Conservation (phyloP, 192 early-diverging fungal species). For the Entomortierella beljakovae region DNA sequence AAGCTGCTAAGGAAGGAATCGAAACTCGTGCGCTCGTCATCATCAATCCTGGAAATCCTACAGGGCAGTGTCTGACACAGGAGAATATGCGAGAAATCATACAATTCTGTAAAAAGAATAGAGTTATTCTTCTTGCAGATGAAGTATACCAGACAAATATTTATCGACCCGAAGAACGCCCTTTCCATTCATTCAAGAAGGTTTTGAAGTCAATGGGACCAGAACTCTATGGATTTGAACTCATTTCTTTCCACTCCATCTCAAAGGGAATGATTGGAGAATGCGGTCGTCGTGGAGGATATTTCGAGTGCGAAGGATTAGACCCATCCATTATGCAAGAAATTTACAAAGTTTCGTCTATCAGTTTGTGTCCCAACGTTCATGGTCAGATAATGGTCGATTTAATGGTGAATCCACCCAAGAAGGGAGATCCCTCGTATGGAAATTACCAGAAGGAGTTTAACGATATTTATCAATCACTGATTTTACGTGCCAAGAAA, state of each 20-base stretch:
- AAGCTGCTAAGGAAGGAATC: slow-evolving; percentile 74
- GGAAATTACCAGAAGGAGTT: slow-evolving; percentile 77
- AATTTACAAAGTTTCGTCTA: slow-evolving; percentile 93
- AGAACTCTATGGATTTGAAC: slow-evolving; percentile 76
- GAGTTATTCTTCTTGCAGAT: slow-evolving; percentile 91
- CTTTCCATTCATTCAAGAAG: slow-evolving; percentile 98
- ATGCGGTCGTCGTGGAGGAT: slow-evolving; percentile 97
- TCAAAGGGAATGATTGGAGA: slow-evolving; percentile 99
- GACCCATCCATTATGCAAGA: slow-evolving; percentile 80
- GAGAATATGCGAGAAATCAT: slow-evolving; percentile 93
- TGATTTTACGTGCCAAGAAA: slow-evolving; percentile 79
- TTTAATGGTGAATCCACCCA: slow-evolving; percentile 93
- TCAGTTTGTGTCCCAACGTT: slow-evolving; percentile 93
- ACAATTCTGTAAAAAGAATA: slow-evolving; percentile 83
- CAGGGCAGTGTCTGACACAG: slow-evolving; percentile 87
- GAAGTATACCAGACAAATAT: slow-evolving; percentile 99
- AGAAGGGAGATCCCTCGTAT: slow-evolving; percentile 82
- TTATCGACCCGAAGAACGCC: slow-evolving; percentile 79
- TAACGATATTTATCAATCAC: slow-evolving; percentile 79
- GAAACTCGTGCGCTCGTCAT: slow-evolving; percentile 96
- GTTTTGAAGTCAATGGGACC: slow-evolving; percentile 83
- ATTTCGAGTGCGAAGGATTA: slow-evolving; percentile 93
- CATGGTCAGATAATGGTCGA: slow-evolving; percentile 96
- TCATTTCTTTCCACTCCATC: slow-evolving; percentile 96
- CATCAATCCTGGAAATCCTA: slow-evolving; percentile 99